Evolutionary conservation across 2,329 filamentous ascomycete genomes (phyloP), one percentile per base, ranked within the genome.

Genomic region (Teratosphaeria destructans): DNA sequence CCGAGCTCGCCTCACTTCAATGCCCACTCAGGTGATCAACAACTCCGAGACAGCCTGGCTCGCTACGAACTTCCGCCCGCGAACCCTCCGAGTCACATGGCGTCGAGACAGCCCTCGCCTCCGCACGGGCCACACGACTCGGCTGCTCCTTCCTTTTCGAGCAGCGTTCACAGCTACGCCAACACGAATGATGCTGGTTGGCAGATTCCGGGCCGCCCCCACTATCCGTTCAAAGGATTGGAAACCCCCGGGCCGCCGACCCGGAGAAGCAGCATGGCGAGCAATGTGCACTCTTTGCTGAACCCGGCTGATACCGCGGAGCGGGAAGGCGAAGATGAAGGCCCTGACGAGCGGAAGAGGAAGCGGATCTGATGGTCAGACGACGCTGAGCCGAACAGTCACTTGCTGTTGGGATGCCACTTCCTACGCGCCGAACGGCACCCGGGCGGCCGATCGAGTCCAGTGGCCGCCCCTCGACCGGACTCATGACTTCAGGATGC

Each of bases 251-350:
- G 78, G 0, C 84, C 85, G 3, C 83, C 83, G n/a, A 88, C 85
- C 7, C 76, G 86, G 58, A 78, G 85, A 61, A 85, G 83, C 29
- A 88, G 85, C 67, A 88, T 88, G 85, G 85, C 85, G 6, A 87
- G 85, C 65, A 88, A 85, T 65, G 82, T 86, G 26, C 84, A 86
- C 69, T 84, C 81, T 5, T 72, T 88, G 27, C 77, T 88, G 0
- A 88, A 88, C 65, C 86, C 85, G 5, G 83, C 85, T 14, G 85
- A 87, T 64, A 87, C 85, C 1, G 82, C 81, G 1, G 85, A 88
- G 71, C 74, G 84, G 60, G 81, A 83, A 23, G 84, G 85, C 54
- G 85, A 87, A 68, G 85, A 87, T 60, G 78, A 84, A 60, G 53
- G 53, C 7, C 77, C 74, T 55, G 83, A 85, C 23, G 83, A 86